These are phyloP conservation scores for Phytophthora quininea DNA, from an alignment of 352 stramenopile genomes.

Conservation along the genomic window DNA sequence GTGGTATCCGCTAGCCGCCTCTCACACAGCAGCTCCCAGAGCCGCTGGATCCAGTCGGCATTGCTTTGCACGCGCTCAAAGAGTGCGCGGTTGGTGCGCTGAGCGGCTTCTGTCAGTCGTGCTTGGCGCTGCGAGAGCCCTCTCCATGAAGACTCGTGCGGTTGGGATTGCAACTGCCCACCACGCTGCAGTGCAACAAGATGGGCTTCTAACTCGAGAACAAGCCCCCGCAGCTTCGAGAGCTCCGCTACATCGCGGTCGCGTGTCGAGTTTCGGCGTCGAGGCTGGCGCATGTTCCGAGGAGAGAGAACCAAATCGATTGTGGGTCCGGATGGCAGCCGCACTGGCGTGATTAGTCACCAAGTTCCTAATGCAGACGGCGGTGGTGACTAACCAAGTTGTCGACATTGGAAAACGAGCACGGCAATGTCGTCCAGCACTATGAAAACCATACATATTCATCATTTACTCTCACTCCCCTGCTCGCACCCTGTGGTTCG, in stretches of 20 bases:
- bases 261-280: conserved; percentile 35
- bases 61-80: conserved; percentile 20
- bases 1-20: not conserved
- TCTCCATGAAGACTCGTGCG: conserved; percentile 12
- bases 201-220: conserved; percentile 22
- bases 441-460: conserved; percentile 26
- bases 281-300: conserved; percentile 10
- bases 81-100: conserved; percentile 14
- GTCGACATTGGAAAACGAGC: too few species aligned
- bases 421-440: too few species aligned
- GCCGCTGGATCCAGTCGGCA: conserved; percentile 39
- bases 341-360: too few species aligned
- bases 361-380: too few species aligned
- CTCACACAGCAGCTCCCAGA: conserved; percentile 32
- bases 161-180: not conserved
- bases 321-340: too few species aligned
- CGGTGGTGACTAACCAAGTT: too few species aligned
- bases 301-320: too few species aligned
- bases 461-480: conserved; percentile 21
- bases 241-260: conserved; percentile 32
- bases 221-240: conserved; percentile 18
- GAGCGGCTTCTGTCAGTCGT: not conserved
- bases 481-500: not conserved
- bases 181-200: not conserved
- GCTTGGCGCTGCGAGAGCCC: conserved; percentile 26